Base-by-base conservation (phyloP, 2,329 filamentous ascomycete species). In the Botrytis deweyae region DNA sequence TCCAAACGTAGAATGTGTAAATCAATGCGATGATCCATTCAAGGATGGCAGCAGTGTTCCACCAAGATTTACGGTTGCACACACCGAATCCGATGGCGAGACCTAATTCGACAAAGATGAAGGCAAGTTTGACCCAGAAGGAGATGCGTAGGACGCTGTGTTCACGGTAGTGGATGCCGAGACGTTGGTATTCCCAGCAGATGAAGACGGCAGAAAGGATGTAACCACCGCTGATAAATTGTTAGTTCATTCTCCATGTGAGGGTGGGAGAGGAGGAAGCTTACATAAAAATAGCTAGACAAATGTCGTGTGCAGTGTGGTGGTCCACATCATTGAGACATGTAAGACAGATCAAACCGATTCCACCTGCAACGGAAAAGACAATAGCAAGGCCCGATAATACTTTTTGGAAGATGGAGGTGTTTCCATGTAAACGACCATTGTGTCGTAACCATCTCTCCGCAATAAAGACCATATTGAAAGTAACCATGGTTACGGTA, bases 1-100 rank as follows among this genome's bases (percentile, higher is more conserved):
- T 94, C 76, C 95, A 88, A 75, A 97, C 87, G 84, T 97, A 98
- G 80, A 95, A 92, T 71, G 92, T 93, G 84, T 95, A 98, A 80
- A 97, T 86, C 80, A 97, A 90, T 46, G 94, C 89, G 76, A 98
- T 90, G 75, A 89, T 81, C 89, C 89, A 91, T 84, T 98, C 95
- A 46, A 98, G 82, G 70, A 97, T 84, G 9, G 94, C 96, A 58
- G 91, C 93, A 1, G 85, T 83, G 82, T 96, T 91, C 78, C 86
- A 87, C 38, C 85, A 79, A 14, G 83, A 74, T 5, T 81, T 83
- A 58, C 84, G 85, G 52, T 85, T 87, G 72, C 85, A 85, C 6
- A 89, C 85, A 36, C 86, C 91, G 81, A 98, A 98, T 63, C 87
- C 90, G 79, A 94, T 86, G 76, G 89, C 90, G 14, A 99, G 88